Percentiles rank a stretch among this genome's conserved stretches.
Evolutionary conservation across 2,329 filamentous ascomycete genomes (phyloP).

Genomic region (Aureobasidium subglaciale): DNA sequence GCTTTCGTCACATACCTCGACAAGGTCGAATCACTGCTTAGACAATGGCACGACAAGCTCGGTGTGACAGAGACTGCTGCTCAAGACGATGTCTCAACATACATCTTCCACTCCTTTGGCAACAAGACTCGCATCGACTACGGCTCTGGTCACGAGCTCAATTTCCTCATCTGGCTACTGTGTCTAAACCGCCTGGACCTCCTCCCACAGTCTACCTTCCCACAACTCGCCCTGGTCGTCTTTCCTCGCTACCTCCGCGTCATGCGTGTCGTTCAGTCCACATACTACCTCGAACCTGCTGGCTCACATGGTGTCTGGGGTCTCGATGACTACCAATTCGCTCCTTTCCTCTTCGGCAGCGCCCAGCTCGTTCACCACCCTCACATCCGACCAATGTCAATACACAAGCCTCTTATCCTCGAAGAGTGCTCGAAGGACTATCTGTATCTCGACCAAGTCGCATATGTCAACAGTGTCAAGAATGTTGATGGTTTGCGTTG

Average conservation of each 20-base stretch:
- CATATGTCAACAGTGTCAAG: conserved; percentile 93
- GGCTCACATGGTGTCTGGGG: conserved; percentile 48
- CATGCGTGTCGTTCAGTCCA: conserved; percentile 81
- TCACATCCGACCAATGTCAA: conserved; percentile 47
- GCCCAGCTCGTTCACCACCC: conserved; percentile 58
- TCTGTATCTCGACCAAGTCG: conserved; percentile 85
- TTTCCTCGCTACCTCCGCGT: conserved; percentile 77
- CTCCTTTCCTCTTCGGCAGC: conserved; percentile 46
- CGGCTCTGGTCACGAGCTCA: conserved; percentile 92
- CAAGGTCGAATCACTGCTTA: conserved; percentile 43
- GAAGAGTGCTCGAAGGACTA: conserved; percentile 81
- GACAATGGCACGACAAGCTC: conserved; percentile 58
- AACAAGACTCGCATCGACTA: conserved; percentile 88
- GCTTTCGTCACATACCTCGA: conserved; percentile 79
- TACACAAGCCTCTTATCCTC: conserved; percentile 80
- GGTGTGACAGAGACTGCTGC: conserved; percentile 46
- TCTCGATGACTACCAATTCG: conserved; percentile 48
- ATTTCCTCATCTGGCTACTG: conserved; percentile 95
- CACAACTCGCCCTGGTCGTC: conserved; percentile 64
- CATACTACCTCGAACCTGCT: conserved; percentile 88
- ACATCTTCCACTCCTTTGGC: conserved; percentile 77
- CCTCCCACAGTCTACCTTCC: conserved; percentile 60
- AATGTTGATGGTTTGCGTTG: conserved; percentile 89
- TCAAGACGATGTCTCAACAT: conserved; percentile 66
- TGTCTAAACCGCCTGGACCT: conserved; percentile 75